Percentiles rank a stretch among this genome's conserved stretches.
Conservation (phyloP, 345 rosid species). For the Dipteronia sinensis region DNA sequence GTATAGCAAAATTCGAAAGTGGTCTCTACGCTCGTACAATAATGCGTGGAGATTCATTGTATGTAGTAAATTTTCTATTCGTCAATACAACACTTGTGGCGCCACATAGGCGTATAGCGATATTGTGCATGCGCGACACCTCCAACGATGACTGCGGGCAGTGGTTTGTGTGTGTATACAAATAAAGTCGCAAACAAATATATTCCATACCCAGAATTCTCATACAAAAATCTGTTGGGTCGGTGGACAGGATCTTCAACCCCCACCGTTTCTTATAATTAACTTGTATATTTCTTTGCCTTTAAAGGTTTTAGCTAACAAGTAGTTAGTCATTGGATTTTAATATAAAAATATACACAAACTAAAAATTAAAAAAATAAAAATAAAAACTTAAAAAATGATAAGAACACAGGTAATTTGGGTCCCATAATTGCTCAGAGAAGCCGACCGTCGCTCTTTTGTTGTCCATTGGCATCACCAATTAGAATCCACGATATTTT, state of each 20-base stretch:
- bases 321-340: no score
- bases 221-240: constrained; percentile 16
- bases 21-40: neutral
- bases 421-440: constrained; percentile 18
- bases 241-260: constrained; percentile 40
- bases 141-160: constrained; percentile 24
- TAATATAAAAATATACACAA: no score
- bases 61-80: no score
- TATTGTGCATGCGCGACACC: constrained; percentile 29
- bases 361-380: no score
- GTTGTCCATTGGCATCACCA: neutral
- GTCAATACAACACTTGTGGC: neutral
- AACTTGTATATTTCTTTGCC: neutral
- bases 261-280: constrained; percentile 9
- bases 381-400: no score
- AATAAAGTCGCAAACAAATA: constrained; percentile 8
- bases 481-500: neutral
- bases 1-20: neutral
- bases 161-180: neutral
- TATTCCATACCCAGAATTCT: constrained; percentile 1
- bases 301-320: no score
- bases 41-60: no score
- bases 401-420: neutral
- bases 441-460: constrained; percentile 1
- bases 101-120: neutral